A percentile compares a stretch with the other conserved stretches of the same genome.
Conservation (phyloP, 2,329 filamentous ascomycete species). For the Talaromyces pinophilus region DNA sequence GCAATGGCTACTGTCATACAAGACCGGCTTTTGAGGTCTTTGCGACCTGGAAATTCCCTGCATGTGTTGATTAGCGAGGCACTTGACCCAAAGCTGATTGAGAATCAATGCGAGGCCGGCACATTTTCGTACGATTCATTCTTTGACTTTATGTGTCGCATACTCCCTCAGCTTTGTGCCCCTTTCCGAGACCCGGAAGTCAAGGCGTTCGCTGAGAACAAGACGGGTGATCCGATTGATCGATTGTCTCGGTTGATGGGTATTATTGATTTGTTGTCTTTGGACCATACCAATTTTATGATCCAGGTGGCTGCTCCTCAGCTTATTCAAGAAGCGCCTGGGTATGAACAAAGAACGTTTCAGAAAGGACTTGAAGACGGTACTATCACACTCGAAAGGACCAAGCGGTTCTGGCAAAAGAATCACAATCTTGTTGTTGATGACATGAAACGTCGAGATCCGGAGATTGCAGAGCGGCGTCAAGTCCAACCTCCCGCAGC, state of each 20-base stretch:
- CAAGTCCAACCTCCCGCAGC: slow-evolving; percentile 38
- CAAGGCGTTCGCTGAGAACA: slow-evolving; percentile 56
- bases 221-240: slow-evolving; percentile 59
- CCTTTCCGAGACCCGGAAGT: slow-evolving; percentile 64
- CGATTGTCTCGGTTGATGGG: slow-evolving; percentile 64
- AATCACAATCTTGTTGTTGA: slow-evolving; percentile 45
- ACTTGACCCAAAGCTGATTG: slow-evolving; percentile 60
- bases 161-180: slow-evolving; percentile 65
- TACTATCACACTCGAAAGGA: slow-evolving; percentile 54
- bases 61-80: slow-evolving; percentile 62
- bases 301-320: slow-evolving; percentile 61
- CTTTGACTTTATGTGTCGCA: slow-evolving; percentile 63
- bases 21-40: slow-evolving; percentile 59
- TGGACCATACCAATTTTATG: slow-evolving; percentile 68
- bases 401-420: slow-evolving; percentile 57
- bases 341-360: slow-evolving; percentile 63
- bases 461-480: slow-evolving; percentile 36
- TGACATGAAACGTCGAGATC: slow-evolving; percentile 53
- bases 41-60: slow-evolving; percentile 63
- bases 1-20: slow-evolving; percentile 68
- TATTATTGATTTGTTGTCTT: slow-evolving; percentile 62
- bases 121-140: slow-evolving; percentile 66
- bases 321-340: slow-evolving; percentile 61
- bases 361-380: slow-evolving; percentile 56
- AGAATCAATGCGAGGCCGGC: slow-evolving; percentile 59